phyloP scores from a whole-genome alignment of 345 rosid species.

The Geranium brycei region DNA sequence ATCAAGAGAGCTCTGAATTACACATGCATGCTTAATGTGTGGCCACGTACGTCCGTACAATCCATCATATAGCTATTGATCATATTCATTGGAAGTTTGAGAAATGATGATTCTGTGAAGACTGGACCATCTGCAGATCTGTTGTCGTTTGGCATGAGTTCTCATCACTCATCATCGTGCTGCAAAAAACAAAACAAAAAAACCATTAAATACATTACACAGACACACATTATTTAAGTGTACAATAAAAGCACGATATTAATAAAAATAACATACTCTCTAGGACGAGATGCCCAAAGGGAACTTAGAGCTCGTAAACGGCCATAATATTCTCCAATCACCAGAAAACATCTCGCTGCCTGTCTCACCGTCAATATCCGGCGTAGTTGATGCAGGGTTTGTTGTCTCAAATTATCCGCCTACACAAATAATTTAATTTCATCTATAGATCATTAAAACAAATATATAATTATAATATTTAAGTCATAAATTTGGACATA shows the following conservation, averaged over 20 bases:
- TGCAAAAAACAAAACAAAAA: slow-evolving; percentile 6
- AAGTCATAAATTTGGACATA: no score
- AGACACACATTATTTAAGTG: background rate
- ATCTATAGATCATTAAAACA: background rate
- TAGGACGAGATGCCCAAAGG: slow-evolving; percentile 81
- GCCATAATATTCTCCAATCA: slow-evolving; percentile 76
- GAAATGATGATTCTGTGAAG: slow-evolving; percentile 52
- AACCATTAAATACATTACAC: background rate
- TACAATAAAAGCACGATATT: background rate
- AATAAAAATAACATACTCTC: slow-evolving; percentile 56
- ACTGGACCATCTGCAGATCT: slow-evolving; percentile 71
- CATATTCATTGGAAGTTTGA: slow-evolving; percentile 32
- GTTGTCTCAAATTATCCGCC: slow-evolving; percentile 97
- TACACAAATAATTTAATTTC: slow-evolving; percentile 7
- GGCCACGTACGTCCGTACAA: no score
- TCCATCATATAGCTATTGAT: no score
- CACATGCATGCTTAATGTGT: no score
- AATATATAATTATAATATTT: no score
- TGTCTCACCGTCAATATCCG: slow-evolving; percentile 74
- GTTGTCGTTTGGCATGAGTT: slow-evolving; percentile 69
- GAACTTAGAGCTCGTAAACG: slow-evolving; percentile 83
- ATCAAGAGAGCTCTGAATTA: background rate
- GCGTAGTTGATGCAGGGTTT: slow-evolving; percentile 71
- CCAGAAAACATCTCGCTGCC: slow-evolving; percentile 76
- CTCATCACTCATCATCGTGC: slow-evolving; percentile 56